Evolutionary conservation across 129 eudicot genomes (phyloP).

Genomic region (Lactuca sativa): DNA sequence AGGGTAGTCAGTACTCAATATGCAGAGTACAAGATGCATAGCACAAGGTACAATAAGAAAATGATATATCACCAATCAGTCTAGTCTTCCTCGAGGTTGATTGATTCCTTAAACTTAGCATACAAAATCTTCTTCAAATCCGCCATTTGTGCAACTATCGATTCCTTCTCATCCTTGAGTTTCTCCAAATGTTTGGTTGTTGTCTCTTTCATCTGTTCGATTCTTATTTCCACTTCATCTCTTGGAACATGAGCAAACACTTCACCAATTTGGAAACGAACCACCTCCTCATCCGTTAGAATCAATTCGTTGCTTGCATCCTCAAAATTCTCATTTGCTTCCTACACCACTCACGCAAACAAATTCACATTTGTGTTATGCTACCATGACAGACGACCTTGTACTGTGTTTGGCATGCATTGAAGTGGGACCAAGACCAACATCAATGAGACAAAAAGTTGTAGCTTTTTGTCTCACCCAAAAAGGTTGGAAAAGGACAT

Average conservation of each 20-base stretch:
- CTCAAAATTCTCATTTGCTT: slow-evolving; percentile 77
- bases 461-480: no score
- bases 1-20: not conserved
- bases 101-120: slow-evolving; percentile 90
- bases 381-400: no score
- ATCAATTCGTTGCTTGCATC: slow-evolving; percentile 96
- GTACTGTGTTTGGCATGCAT: no score
- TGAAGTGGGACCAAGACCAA: no score
- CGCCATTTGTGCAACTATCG: slow-evolving; percentile 77
- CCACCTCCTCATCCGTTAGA: slow-evolving; percentile 84
- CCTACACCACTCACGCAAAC: slow-evolving; percentile 37
- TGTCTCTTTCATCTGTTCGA: slow-evolving; percentile 71
- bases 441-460: no score
- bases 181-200: slow-evolving; percentile 68
- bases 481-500: no score
- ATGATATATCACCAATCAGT: slow-evolving; percentile 28
- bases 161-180: slow-evolving; percentile 71
- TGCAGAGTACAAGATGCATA: slow-evolving; percentile 12
- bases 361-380: not conserved
- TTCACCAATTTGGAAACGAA: slow-evolving; percentile 97
- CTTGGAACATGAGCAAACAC: slow-evolving; percentile 86
- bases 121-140: slow-evolving; percentile 84
- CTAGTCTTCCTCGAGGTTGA: slow-evolving; percentile 96
- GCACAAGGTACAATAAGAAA: slow-evolving; percentile 3
- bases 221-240: slow-evolving; percentile 84